A percentile compares a stretch with the other conserved stretches of the same genome.
These are phyloP conservation scores for Chalaropsis ovoidea DNA, from an alignment of 2,329 filamentous ascomycete genomes.

Conservation along the genomic window DNA sequence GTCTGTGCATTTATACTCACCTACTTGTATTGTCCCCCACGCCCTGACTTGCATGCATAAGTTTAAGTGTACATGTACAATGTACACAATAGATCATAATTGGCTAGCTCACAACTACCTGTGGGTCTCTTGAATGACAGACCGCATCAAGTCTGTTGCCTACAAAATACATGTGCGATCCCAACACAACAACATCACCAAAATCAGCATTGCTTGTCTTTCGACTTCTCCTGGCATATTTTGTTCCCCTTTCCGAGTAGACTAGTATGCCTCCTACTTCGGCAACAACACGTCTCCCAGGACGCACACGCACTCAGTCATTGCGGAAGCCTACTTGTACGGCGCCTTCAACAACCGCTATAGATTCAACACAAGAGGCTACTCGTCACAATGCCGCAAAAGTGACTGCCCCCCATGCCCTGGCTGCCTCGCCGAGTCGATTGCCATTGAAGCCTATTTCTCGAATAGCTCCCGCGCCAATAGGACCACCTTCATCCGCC, in stretches of 20 bases:
- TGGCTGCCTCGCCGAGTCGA: constrained; percentile 40
- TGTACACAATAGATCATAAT: no score
- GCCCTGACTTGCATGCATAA: no score
- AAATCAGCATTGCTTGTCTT: background rate
- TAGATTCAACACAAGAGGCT: constrained; percentile 22
- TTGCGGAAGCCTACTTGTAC: constrained; percentile 37
- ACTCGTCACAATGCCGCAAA: constrained; percentile 30
- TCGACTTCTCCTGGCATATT: background rate
- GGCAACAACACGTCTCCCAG: constrained; percentile 36
- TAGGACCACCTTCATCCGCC: background rate
- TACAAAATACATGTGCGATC: no score
- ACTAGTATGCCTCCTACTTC: constrained; percentile 11
- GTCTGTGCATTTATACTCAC: no score
- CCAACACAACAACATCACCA: background rate
- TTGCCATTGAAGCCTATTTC: constrained; percentile 40
- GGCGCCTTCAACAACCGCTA: background rate
- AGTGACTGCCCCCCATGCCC: background rate
- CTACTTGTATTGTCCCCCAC: no score
- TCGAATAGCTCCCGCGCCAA: constrained; percentile 12
- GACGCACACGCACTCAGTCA: constrained; percentile 38
- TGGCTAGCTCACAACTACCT: no score
- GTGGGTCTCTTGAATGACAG: no score
- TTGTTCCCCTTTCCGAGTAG: background rate
- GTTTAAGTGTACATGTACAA: no score
- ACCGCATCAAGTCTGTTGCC: no score